Evolutionary conservation across 208 protist genomes (phyloP).

Genomic region (Vickermania spadyakhi): DNA sequence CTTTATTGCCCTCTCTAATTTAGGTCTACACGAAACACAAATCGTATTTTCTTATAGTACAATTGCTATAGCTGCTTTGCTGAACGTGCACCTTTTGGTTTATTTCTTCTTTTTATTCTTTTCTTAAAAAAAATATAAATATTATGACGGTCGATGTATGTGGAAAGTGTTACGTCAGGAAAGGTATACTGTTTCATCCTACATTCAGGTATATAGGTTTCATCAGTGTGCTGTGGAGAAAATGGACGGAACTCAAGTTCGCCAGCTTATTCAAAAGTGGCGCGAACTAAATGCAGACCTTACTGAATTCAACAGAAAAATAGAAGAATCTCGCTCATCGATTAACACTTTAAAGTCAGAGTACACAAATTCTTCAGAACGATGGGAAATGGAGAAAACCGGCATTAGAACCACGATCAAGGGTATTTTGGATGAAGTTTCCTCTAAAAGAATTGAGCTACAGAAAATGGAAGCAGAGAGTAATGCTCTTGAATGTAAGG

Average conservation of each 20-base stretch:
- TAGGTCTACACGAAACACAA: no score
- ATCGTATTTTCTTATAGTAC: no score
- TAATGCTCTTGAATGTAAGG: constrained; percentile 45
- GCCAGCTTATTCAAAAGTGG: constrained; percentile 66
- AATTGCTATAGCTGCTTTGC: neutral
- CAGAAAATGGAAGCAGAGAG: constrained; percentile 46
- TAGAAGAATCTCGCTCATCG: constrained; percentile 25
- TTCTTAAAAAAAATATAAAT: constrained; percentile 1
- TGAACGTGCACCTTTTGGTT: neutral
- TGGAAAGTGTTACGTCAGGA: no score
- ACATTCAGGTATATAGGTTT: no score
- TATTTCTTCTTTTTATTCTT: neutral
- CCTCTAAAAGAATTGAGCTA: constrained; percentile 51
- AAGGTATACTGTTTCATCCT: no score
- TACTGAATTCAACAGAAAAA: constrained; percentile 36
- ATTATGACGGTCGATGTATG: no score
- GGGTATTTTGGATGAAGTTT: constrained; percentile 51
- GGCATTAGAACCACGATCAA: constrained; percentile 57
- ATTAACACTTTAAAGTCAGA: constrained; percentile 39
- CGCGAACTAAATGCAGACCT: constrained; percentile 40
- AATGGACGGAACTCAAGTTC: neutral
- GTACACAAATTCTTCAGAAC: constrained; percentile 35
- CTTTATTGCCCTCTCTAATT: no score
- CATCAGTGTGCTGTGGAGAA: no score
- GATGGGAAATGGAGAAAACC: constrained; percentile 80